These are phyloP conservation scores for Aspergillus affinis DNA, from an alignment of 495 filamentous ascomycete species.

Conservation along the genomic window DNA sequence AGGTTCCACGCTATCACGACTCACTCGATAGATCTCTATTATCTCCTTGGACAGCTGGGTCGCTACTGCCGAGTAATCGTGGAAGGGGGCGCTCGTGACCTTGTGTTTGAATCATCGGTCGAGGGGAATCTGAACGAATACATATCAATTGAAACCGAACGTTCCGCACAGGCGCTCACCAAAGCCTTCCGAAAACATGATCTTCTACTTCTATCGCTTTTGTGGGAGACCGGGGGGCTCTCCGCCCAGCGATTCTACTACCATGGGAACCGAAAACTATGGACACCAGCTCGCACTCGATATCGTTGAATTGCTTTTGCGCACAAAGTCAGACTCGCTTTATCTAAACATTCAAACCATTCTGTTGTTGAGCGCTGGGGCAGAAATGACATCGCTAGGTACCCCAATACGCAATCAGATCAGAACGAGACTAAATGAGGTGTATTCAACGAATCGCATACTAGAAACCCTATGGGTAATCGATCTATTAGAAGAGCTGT, in stretches of 20 bases:
- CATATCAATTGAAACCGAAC: background rate
- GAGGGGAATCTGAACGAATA: background rate
- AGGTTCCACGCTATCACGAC: slow-evolving; percentile 2
- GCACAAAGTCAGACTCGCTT: background rate
- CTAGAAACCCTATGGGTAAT: background rate
- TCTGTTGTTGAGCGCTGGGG: slow-evolving; percentile 1
- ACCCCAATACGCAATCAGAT: background rate
- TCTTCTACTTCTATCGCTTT: background rate
- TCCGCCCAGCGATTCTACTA: background rate
- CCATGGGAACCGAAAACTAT: background rate
- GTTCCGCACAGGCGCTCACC: background rate
- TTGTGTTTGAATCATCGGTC: background rate
- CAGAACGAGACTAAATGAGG: background rate
- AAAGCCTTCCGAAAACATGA: slow-evolving; percentile 1
- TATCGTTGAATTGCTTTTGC: background rate
- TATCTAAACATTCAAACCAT: slow-evolving; percentile 4
- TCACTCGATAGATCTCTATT: slow-evolving; percentile 5
- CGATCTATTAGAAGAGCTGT: slow-evolving; percentile 1
- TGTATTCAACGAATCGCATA: slow-evolving; percentile 3
- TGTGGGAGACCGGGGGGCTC: background rate
- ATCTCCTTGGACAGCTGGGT: background rate
- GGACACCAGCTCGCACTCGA: background rate
- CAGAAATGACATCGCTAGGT: background rate
- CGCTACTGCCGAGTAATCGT: background rate
- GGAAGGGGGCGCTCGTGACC: background rate